phyloP scores from a whole-genome alignment of 345 rosid genomes.

The Eucalyptus fibrosa region DNA sequence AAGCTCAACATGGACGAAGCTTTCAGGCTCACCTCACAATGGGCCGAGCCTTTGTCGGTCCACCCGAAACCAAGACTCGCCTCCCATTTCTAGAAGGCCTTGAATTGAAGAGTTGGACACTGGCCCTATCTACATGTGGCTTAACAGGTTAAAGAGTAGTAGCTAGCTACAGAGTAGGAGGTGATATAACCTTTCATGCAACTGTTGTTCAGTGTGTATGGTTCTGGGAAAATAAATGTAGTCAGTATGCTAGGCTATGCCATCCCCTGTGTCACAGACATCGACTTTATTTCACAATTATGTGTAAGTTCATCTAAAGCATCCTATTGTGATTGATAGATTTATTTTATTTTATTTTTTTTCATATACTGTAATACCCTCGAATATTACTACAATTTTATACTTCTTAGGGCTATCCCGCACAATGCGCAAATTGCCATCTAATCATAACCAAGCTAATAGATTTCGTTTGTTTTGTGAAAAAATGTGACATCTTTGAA shows the following conservation, averaged over 20 bases:
- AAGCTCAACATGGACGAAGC: conserved; percentile 59
- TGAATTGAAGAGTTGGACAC: neutral
- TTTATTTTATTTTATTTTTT: too few species aligned
- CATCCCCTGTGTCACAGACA: neutral
- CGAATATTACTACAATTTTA: too few species aligned
- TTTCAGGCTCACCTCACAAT: conserved; percentile 55
- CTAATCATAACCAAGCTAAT: too few species aligned
- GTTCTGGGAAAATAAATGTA: neutral
- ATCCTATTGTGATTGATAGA: too few species aligned
- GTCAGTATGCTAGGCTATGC: neutral
- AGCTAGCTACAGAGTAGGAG: too few species aligned
- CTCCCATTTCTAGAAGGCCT: conserved; percentile 1
- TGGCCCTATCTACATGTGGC: neutral
- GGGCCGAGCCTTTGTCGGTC: conserved; percentile 46
- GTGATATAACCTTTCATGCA: neutral
- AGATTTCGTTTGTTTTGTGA: too few species aligned
- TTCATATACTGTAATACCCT: too few species aligned
- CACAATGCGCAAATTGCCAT: too few species aligned
- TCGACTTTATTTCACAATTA: neutral
- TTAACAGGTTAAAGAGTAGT: too few species aligned
- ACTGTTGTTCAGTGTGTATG: neutral
- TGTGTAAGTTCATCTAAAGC: neutral
- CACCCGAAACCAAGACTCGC: conserved; percentile 47
- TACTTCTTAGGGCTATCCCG: too few species aligned
- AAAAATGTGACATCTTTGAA: too few species aligned